Percentiles rank a stretch among this genome's conserved stretches.
Evolutionary conservation across 148 eudicot genomes (phyloP).

Genomic region (Chenopodium berlandieri): DNA sequence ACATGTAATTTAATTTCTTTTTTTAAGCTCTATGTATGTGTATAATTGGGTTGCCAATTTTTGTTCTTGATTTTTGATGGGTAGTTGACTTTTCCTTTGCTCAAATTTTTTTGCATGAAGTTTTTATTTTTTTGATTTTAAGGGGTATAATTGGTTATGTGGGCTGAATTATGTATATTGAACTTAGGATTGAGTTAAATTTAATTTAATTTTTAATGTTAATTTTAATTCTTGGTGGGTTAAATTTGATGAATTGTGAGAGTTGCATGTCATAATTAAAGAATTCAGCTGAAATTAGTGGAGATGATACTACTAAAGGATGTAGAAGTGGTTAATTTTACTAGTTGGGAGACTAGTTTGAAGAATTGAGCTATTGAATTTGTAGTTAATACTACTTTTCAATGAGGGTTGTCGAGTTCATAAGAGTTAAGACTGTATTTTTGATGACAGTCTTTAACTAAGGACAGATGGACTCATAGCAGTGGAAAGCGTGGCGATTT

Average conservation of each 20-base stretch:
- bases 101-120: neutral
- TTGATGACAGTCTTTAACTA: neutral
- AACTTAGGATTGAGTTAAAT: neutral
- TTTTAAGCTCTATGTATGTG: neutral
- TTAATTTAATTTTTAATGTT: neutral
- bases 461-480: no score
- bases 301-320: neutral
- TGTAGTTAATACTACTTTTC: neutral
- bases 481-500: neutral
- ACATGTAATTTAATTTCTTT: neutral
- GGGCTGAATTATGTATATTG: neutral
- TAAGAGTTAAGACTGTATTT: no score
- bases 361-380: neutral
- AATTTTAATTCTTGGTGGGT: neutral
- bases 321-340: neutral
- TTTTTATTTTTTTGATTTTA: neutral
- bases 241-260: neutral
- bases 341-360: neutral
- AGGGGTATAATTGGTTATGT: neutral
- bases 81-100: constrained; percentile 16
- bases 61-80: constrained; percentile 23
- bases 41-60: constrained; percentile 7
- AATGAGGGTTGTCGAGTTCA: neutral
- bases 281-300: constrained; percentile 10
- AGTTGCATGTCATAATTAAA: neutral